phyloP scores from a whole-genome alignment of 2,329 filamentous ascomycete species.

The Colletotrichum musicola region DNA sequence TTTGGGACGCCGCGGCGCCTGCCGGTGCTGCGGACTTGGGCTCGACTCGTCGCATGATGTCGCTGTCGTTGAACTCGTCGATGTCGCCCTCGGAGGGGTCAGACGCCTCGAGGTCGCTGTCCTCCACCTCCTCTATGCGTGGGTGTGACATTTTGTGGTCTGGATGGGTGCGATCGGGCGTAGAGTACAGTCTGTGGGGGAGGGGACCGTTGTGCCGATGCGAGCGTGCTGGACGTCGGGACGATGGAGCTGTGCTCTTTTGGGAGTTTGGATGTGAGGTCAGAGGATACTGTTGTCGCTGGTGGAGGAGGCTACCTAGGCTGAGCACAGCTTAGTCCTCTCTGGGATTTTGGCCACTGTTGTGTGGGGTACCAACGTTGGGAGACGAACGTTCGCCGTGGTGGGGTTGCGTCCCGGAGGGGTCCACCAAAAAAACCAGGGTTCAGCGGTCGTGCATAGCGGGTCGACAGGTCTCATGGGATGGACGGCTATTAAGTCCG shows the following conservation, averaged over 20 bases:
- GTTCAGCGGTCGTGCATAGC: constrained; percentile 7
- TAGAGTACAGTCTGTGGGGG: constrained; percentile 5
- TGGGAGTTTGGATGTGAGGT: constrained; percentile 18
- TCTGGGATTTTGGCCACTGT: constrained; percentile 35
- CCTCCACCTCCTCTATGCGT: constrained; percentile 91
- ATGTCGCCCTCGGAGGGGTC: constrained; percentile 93
- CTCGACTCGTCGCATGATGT: constrained; percentile 65
- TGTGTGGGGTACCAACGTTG: constrained; percentile 25
- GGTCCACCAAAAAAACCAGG: constrained; percentile 17
- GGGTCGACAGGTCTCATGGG: no score
- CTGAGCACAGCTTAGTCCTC: constrained; percentile 10
- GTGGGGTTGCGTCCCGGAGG: constrained; percentile 25
- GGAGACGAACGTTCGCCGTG: constrained; percentile 29
- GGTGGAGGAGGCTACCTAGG: constrained; percentile 28
- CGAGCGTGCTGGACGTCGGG: constrained; percentile 6
- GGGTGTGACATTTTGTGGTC: constrained; percentile 78
- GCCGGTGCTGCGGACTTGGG: constrained; percentile 49
- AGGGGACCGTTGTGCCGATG: constrained; percentile 9
- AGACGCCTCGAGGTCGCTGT: constrained; percentile 77
- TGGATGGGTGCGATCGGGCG: constrained; percentile 13
- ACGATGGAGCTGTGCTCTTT: neutral
- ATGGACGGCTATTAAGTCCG: neutral
- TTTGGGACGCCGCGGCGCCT: constrained; percentile 41
- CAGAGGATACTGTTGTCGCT: constrained; percentile 33
- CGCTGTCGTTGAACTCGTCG: constrained; percentile 69